A percentile compares a stretch with the other conserved stretches of the same genome.
Evolutionary conservation across 1,284 basidiomycete species (phyloP).

Genomic region (Boletus sp.): DNA sequence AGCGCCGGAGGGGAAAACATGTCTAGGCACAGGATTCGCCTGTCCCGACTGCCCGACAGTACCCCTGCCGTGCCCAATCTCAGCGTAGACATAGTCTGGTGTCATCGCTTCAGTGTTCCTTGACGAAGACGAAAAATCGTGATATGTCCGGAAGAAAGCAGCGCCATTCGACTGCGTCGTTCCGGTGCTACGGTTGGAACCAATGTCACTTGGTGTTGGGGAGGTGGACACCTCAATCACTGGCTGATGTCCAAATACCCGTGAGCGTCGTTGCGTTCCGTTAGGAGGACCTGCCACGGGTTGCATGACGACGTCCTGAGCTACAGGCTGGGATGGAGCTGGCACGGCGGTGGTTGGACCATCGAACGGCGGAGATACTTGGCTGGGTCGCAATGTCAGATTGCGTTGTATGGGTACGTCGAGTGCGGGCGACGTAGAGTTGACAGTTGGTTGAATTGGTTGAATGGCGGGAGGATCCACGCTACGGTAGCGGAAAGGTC

Average conservation of each 20-base stretch:
- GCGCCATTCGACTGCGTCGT: constrained; percentile 57
- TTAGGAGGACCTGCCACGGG: constrained; percentile 14
- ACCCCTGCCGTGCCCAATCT: constrained; percentile 72
- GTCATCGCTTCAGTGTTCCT: constrained; percentile 60
- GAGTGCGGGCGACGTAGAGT: constrained; percentile 17
- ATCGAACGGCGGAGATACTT: constrained; percentile 8
- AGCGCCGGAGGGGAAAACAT: constrained; percentile 19
- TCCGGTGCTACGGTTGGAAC: constrained; percentile 53
- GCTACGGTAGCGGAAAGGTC: constrained; percentile 27
- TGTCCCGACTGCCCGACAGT: constrained; percentile 32
- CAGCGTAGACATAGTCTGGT: constrained; percentile 71
- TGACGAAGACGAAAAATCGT: constrained; percentile 41
- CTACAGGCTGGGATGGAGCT: constrained; percentile 2
- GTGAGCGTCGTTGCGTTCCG: constrained; percentile 32
- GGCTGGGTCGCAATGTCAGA: constrained; percentile 27
- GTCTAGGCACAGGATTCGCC: constrained; percentile 18
- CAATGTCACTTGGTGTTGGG: constrained; percentile 56
- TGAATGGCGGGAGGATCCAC: constrained; percentile 20
- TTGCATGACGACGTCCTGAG: constrained; percentile 21
- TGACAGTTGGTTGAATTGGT: constrained; percentile 29
- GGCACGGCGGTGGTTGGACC: constrained; percentile 4
- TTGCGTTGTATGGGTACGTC: constrained; percentile 36
- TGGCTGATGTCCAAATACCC: constrained; percentile 56
- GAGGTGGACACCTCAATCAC: constrained; percentile 61
- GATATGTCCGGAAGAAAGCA: constrained; percentile 60